Percentiles rank a stretch among this genome's conserved stretches.
Evolutionary conservation across 169 alveolate species (phyloP).

Genomic region (Plasmodium knowlesi): DNA sequence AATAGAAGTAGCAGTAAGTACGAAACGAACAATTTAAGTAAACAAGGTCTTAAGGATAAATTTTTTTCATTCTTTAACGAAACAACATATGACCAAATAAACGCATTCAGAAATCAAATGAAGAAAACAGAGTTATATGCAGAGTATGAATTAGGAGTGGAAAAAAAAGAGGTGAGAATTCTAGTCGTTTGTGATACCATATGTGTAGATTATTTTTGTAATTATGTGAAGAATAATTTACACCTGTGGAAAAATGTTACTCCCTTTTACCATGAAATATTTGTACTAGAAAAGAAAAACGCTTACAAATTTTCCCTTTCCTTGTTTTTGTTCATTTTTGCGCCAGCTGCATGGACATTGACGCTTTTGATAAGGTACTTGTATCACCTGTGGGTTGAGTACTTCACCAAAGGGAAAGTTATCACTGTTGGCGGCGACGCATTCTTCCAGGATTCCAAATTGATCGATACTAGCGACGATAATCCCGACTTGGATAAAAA

Average conservation of each 20-base stretch:
- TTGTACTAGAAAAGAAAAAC: conserved; percentile 52
- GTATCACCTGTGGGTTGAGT: conserved; percentile 65
- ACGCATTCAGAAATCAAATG: conserved; percentile 35
- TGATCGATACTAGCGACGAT: conserved; percentile 26
- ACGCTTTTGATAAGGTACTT: conserved; percentile 37
- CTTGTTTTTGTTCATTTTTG: conserved; percentile 59
- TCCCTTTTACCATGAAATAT: conserved; percentile 71
- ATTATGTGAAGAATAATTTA: conserved; percentile 35
- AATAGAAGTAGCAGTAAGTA: background rate
- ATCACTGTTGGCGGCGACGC: conserved; percentile 73
- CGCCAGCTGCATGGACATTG: conserved; percentile 63
- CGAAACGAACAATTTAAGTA: background rate
- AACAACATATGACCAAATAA: conserved; percentile 73
- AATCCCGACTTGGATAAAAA: background rate
- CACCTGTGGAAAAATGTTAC: conserved; percentile 17
- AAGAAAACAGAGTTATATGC: conserved; percentile 36
- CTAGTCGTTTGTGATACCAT: conserved; percentile 69
- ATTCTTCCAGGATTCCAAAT: conserved; percentile 46
- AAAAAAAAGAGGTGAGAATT: conserved; percentile 49
- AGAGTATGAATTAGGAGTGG: conserved; percentile 37
- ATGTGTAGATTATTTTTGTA: conserved; percentile 70
- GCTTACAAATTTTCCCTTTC: conserved; percentile 52
- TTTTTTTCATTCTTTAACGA: conserved; percentile 50
- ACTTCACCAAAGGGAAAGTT: conserved; percentile 70
- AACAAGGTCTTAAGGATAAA: conserved; percentile 1